Evolutionary conservation across 352 stramenopile species (phyloP).

Genomic region (Pythium volutum): DNA sequence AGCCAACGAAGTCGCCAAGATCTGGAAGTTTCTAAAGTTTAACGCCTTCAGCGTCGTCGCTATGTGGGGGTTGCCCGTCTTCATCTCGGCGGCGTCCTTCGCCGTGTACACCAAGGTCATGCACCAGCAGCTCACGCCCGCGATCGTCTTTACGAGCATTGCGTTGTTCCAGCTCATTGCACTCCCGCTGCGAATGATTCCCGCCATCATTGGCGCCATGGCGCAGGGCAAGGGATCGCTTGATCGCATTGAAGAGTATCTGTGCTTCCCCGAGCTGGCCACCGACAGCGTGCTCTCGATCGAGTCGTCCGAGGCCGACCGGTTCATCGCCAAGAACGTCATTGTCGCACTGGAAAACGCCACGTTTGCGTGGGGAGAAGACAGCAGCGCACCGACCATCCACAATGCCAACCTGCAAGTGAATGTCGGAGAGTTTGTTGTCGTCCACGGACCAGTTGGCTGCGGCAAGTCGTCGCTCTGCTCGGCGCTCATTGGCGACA

Average conservation of each 20-base stretch:
- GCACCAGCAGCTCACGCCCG: slow-evolving; percentile 84
- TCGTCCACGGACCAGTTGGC: no score
- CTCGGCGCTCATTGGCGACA: no score
- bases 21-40: slow-evolving; percentile 5
- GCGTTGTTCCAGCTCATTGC: slow-evolving; percentile 77
- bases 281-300: no score
- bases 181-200: slow-evolving; percentile 37
- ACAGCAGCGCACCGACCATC: not conserved
- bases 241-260: no score
- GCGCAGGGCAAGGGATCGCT: slow-evolving; percentile 49
- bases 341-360: not conserved
- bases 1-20: slow-evolving; percentile 21
- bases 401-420: no score
- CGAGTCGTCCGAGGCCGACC: no score
- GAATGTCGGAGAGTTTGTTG: no score
- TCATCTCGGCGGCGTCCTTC: slow-evolving; percentile 43
- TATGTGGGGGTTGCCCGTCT: slow-evolving; percentile 33
- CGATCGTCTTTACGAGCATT: slow-evolving; percentile 54
- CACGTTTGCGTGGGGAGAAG: not conserved
- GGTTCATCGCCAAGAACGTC: no score
- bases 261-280: no score
- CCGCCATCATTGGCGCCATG: slow-evolving; percentile 45
- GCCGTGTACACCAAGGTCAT: slow-evolving; percentile 33
- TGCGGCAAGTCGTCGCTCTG: no score
- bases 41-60: slow-evolving; percentile 7